Evolutionary conservation across 371 early-diverging fungal genomes (phyloP), one percentile per base, ranked within the genome.

Genomic region (Massospora cicadina): DNA sequence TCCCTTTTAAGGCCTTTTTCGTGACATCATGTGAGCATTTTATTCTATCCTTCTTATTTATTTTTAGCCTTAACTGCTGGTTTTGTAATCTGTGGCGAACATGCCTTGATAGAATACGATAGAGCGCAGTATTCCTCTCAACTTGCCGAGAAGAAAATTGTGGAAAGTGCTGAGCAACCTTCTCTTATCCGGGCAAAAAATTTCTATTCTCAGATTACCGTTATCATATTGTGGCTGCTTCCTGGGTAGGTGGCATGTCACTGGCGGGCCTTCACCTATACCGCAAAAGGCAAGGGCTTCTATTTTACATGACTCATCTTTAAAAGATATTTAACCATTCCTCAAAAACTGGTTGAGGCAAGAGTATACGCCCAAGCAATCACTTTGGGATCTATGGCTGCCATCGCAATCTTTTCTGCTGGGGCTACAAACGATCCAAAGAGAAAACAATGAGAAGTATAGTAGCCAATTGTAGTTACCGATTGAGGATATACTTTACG

Each of bases 261-360:
- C 80, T 78, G 61, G 77, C 86, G 1, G 65, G 81, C 0, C 75
- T 75, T 23, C 76, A 79, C 65, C 71, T 67, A 23, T 60, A 54
- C 13, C 54, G 63, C 21, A 65, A 70, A 53, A 70, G 60, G 70
- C 67, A 69, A 55, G 33, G 17, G 12, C 27, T 23, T 3, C 26
- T 43, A 29, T 13, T 23, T 30, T 30, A 3, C 12, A 21, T 65
- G 30, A 12, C 57, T 28, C 33, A 24, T 21, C 5, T 23, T 76
- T 54, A 75, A 82, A 68, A 79, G 77, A 69, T 81, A 80, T 27
- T 72, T 85, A 64, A 75, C 82, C 0, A 72, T 75, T 13, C 77
- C 82, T 53, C 86, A 87, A 69, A 85, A 85, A 68, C 60, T 83
- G 0, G 87, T 87, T 2, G 83, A 87, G 68, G 85, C 87, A 1